Evolutionary conservation across 805 yeast species (phyloP), one percentile per base, ranked within the genome.

Genomic region (Ogataea pini): DNA sequence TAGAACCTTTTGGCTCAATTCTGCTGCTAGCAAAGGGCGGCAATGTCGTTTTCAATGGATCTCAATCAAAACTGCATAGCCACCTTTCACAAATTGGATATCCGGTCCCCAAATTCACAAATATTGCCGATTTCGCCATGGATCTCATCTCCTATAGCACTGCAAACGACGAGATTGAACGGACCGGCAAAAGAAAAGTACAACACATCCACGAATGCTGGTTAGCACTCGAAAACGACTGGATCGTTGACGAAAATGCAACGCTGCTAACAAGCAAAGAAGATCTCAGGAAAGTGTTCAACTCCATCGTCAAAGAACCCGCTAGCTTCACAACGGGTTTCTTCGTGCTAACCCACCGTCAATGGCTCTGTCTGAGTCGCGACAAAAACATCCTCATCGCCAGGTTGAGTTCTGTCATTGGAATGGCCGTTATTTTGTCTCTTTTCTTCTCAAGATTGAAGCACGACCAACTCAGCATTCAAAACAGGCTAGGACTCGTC

Each of bases 11-110:
- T 70, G 92, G 89, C 4, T 77, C 85, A 13, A 73, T 89, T n/a
- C 67, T 88, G 31, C 67, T 89, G 34, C 69, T 89, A 19, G 87
- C 90, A 0, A 83, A 82, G 62, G 88, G 91, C 36, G 91, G 92
- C 7, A 61, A 66, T 28, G 89, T 82, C 16, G 82, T 85, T 3
- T 89, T 78, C 61, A 80, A 85, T 63, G 94, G 94, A 0, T 57
- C 70, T 0, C 75, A 83, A 4, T 44, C 48, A 0, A 66, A 64
- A 4, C 65, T 87, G 65, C 64, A 72, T 7, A 51, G 57, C 0
- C 79, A 86, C 63, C 80, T 89, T 46, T 52, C 59, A 0, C 44
- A 57, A 0, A 51, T 77, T 34, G 87, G 87, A 0, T 78, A 70
- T 56, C 70, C 75, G 0, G 78, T 86, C 50, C 91, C 94, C 0